Evolutionary conservation across 805 yeast genomes (phyloP).

Genomic region (Starmerella cellae): DNA sequence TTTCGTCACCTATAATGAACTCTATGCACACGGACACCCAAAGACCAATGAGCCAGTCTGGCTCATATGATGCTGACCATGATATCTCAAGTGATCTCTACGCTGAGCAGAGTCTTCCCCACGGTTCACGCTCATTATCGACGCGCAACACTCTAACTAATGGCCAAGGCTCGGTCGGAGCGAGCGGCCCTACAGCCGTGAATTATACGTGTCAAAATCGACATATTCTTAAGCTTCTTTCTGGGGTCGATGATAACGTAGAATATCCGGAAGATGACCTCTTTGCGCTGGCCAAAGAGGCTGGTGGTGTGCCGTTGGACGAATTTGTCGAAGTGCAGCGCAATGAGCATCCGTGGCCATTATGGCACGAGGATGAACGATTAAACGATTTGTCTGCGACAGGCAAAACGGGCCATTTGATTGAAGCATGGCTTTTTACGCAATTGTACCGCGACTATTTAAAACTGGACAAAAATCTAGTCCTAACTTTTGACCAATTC

Average conservation of each 20-base stretch:
- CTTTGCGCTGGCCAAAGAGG: conserved; percentile 11
- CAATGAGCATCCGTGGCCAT: conserved; percentile 16
- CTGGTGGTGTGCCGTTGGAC: conserved; percentile 6
- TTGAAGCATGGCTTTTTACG: conserved; percentile 65
- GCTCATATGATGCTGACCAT: too few relatives aligned
- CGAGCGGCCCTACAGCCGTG: background rate
- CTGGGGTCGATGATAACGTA: background rate
- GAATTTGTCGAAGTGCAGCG: conserved; percentile 2
- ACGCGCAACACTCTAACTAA: background rate
- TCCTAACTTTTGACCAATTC: conserved; percentile 66
- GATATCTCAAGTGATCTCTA: background rate
- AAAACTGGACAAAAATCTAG: conserved; percentile 37
- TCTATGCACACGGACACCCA: background rate
- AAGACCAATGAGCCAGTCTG: background rate
- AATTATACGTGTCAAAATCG: background rate
- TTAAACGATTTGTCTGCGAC: conserved; percentile 6
- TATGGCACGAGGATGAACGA: conserved; percentile 16
- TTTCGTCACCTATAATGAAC: background rate
- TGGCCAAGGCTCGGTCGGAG: too few relatives aligned
- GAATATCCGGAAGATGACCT: conserved; percentile 11
- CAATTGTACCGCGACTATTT: conserved; percentile 57
- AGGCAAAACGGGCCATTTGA: conserved; percentile 20
- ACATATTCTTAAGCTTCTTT: too few relatives aligned
- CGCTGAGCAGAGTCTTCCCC: background rate
- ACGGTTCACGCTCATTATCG: too few relatives aligned